A percentile compares a stretch with the other conserved stretches of the same genome.
Evolutionary conservation across 768 basidiomycete species (phyloP).

Genomic region (Lentinus brumalis): DNA sequence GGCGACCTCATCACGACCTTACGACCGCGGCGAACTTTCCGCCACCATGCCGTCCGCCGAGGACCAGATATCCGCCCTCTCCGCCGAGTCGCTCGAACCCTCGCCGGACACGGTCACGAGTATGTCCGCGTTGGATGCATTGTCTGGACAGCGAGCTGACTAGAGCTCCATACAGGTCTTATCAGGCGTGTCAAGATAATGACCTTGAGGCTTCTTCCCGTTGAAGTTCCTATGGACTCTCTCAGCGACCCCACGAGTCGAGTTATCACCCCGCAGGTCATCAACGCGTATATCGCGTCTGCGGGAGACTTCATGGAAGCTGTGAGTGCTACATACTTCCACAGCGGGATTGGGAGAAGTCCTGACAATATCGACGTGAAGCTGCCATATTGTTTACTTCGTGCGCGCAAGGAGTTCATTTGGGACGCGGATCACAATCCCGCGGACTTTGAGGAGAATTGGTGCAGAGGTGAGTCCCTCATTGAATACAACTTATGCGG

Average conservation of each 20-base stretch:
- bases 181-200: slow-evolving; percentile 78
- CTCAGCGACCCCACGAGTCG: slow-evolving; percentile 80
- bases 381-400: slow-evolving; percentile 82
- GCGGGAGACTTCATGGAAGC: slow-evolving; percentile 89
- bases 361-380: slow-evolving; percentile 29
- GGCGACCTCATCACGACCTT: neutral
- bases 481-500: neutral
- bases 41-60: slow-evolving; percentile 23
- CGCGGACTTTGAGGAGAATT: slow-evolving; percentile 86
- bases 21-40: neutral
- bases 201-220: slow-evolving; percentile 73
- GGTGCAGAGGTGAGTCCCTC: slow-evolving; percentile 63
- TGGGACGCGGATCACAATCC: slow-evolving; percentile 80
- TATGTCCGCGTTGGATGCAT: slow-evolving; percentile 36
- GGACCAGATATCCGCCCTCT: slow-evolving; percentile 37
- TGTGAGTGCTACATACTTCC: slow-evolving; percentile 44
- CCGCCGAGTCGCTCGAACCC: slow-evolving; percentile 40
- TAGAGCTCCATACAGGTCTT: slow-evolving; percentile 53
- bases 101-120: slow-evolving; percentile 77
- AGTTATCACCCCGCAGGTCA: slow-evolving; percentile 79
- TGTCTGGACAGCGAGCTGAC: neutral
- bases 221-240: slow-evolving; percentile 68
- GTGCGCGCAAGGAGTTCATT: slow-evolving; percentile 79
- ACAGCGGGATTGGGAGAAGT: neutral
- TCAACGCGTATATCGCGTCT: slow-evolving; percentile 73